Evolutionary conservation across 2,329 filamentous ascomycete species (phyloP), one percentile per base, ranked within the genome.

Genomic region (Aphanoascus verrucosus): DNA sequence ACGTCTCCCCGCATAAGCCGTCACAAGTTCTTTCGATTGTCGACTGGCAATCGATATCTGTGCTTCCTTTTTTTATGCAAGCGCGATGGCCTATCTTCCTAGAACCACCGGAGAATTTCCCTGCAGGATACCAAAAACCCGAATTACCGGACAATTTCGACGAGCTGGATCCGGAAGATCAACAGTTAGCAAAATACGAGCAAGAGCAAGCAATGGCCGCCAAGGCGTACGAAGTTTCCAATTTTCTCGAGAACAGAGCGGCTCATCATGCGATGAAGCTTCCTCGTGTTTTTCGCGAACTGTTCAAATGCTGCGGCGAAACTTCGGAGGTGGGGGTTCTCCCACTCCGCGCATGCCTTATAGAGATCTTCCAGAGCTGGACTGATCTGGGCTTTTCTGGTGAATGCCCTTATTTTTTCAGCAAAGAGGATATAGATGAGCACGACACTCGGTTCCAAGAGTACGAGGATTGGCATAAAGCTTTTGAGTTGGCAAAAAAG

Each of bases 41-140:
- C 54, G 69, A 74, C 59, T 74, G 70, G 69, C 67, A 73, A 58
- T 63, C 64, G n/a, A 59, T 54, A 15, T 72, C 66, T 58, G 59
- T 60, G 15, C 63, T 44, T 0, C 64, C 59, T 37, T 55, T 64
- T 19, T 59, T 63, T 17, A 59, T 62, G 31, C 60, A 61, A 57
- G 60, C 59, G 0, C 59, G 56, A 40, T 53, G 49, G 49, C 11
- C 32, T 40, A 53, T 15, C 48, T 67, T 48, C 15, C 45, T 48
- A 2, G 14, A 23, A 14, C 45, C 45, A 5, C 45, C 45, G 6
- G 46, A 65, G 8, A 56, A 64, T 35, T 65, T 66, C 49, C 14
- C 5, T 20, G 45, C 60, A 43, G 61, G 61, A 7, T 56, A 58
- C 14, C 55, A 63, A 9, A 55, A 64, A 9, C 55, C 65, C 12